Conservation (phyloP, 768 basidiomycete genomes). For the Mycena rosella region DNA sequence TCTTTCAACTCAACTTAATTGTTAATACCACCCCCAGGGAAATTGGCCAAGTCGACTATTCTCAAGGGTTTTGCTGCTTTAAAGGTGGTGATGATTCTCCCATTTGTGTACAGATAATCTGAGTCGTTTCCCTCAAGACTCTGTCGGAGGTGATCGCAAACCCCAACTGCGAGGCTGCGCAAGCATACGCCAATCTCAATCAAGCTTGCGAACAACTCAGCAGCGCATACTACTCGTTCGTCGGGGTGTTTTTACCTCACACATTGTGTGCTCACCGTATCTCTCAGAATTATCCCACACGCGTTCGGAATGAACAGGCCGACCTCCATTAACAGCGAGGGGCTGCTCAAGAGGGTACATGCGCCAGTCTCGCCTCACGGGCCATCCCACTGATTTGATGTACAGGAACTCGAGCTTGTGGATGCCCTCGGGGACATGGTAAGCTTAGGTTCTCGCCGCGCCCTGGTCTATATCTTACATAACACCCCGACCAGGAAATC, state of each 20-base stretch:
- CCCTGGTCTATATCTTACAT: neutral
- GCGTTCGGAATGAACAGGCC: constrained; percentile 68
- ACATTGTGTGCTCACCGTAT: neutral
- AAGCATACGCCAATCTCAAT: constrained; percentile 50
- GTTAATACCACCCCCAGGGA: constrained; percentile 51
- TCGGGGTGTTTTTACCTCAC: neutral
- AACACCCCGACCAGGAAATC: constrained; percentile 60
- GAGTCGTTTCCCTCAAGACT: constrained; percentile 43
- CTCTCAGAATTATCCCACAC: constrained; percentile 68
- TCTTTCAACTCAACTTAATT: neutral
- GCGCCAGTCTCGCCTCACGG: neutral
- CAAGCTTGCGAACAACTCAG: constrained; percentile 63
- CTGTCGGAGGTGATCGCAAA: constrained; percentile 66
- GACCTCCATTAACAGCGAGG: constrained; percentile 53
- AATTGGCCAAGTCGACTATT: constrained; percentile 72
- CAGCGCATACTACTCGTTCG: constrained; percentile 69
- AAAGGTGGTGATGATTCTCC: constrained; percentile 51
- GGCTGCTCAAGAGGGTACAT: constrained; percentile 56
- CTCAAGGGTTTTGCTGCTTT: constrained; percentile 69
- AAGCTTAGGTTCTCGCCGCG: neutral
- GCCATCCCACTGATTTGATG: neutral
- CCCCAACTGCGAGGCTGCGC: constrained; percentile 55
- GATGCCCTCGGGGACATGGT: constrained; percentile 77
- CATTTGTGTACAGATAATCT: neutral
- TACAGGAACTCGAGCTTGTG: constrained; percentile 72